A percentile compares a stretch with the other conserved stretches of the same genome.
Evolutionary conservation across 2,329 filamentous ascomycete genomes (phyloP).

Genomic region (Mycosphaerelloides madeirae): DNA sequence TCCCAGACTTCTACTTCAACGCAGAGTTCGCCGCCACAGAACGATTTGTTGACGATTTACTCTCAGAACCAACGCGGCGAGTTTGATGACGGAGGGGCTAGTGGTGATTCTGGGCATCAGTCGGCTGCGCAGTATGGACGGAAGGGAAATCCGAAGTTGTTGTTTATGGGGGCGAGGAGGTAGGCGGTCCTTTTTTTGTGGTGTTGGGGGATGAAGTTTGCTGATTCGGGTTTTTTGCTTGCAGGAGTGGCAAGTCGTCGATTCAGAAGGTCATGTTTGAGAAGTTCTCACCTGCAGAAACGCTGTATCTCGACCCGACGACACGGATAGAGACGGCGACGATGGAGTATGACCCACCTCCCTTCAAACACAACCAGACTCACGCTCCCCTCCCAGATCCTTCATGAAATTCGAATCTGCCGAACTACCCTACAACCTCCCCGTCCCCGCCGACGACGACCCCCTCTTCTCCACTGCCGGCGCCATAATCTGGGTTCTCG

Average conservation of each 20-base stretch:
- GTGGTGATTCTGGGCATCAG: slow-evolving; percentile 11
- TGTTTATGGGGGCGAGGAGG: slow-evolving; percentile 95
- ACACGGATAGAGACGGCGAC: slow-evolving; percentile 90
- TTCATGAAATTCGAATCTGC: slow-evolving; percentile 99
- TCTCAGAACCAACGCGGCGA: slow-evolving; percentile 24
- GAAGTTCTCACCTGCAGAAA: slow-evolving; percentile 93
- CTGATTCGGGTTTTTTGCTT: no score
- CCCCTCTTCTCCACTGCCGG: slow-evolving; percentile 92
- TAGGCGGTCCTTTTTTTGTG: no score
- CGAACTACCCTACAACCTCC: slow-evolving; percentile 93
- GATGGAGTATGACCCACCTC: slow-evolving; percentile 70
- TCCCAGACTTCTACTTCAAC: slow-evolving; percentile 14
- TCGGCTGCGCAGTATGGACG: slow-evolving; percentile 14
- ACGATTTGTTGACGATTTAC: slow-evolving; percentile 29
- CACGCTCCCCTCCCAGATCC: slow-evolving; percentile 56
- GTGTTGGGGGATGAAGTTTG: no score
- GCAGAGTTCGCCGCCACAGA: slow-evolving; percentile 24
- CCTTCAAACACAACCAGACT: neutral
- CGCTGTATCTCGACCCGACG: slow-evolving; percentile 90
- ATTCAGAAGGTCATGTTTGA: slow-evolving; percentile 99
- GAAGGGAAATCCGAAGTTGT: slow-evolving; percentile 59
- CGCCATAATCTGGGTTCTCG: slow-evolving; percentile 95
- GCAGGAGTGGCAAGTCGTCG: slow-evolving; percentile 93
- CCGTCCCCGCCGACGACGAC: slow-evolving; percentile 84
- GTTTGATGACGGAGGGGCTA: slow-evolving; percentile 5